phyloP scores from a whole-genome alignment of 148 eudicot genomes.

The Vaccinium vitisidaea region DNA sequence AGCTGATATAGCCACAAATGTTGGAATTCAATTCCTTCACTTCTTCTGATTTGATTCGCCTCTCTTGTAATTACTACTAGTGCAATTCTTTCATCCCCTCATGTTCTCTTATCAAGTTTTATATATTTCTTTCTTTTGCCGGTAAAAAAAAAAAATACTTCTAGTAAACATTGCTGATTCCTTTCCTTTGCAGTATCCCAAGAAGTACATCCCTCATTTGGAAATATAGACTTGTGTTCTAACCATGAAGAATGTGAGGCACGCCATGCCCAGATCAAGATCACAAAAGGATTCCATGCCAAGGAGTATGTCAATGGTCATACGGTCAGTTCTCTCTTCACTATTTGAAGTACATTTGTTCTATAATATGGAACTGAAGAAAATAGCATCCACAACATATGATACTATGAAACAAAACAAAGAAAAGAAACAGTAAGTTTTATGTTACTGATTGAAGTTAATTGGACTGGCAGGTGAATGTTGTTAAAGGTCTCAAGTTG shows the following conservation, averaged over 20 bases:
- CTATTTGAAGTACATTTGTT: not conserved
- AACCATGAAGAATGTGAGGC: constrained; percentile 71
- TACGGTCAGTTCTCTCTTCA: constrained; percentile 65
- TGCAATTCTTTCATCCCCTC: too few species aligned
- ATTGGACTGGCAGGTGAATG: constrained; percentile 67
- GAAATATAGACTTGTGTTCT: constrained; percentile 59
- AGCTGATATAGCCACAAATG: not conserved
- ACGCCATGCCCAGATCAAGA: constrained; percentile 76
- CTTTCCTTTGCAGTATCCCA: constrained; percentile 53
- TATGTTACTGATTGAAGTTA: not conserved
- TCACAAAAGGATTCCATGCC: constrained; percentile 87
- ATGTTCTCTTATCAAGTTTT: too few species aligned
- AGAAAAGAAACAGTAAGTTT: not conserved
- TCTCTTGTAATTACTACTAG: not conserved
- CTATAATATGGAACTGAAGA: not conserved
- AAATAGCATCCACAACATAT: not conserved
- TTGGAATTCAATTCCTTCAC: not conserved
- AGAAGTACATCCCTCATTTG: constrained; percentile 53
- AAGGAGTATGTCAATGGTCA: constrained; percentile 97
- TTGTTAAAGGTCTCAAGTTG: constrained; percentile 88
- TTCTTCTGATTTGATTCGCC: not conserved
- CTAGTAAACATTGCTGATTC: not conserved
- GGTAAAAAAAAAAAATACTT: too few species aligned
- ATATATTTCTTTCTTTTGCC: too few species aligned
- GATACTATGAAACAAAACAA: not conserved